Conservation (phyloP, 805 yeast genomes). For the Candida andamanensis region DNA sequence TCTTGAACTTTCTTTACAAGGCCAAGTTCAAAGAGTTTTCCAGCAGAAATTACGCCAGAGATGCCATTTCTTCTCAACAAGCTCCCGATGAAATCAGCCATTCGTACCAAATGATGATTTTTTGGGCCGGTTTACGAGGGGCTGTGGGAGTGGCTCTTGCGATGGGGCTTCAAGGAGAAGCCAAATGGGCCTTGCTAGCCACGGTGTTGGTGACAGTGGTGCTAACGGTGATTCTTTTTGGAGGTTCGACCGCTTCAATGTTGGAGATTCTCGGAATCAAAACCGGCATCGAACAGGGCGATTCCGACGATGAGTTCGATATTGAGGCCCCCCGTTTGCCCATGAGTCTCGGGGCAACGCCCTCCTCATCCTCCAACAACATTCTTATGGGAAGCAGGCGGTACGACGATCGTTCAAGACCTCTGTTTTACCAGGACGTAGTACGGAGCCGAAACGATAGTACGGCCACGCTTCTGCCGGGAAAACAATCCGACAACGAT, state of each 20-base stretch:
- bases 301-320: constrained; percentile 92
- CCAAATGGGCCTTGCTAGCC: constrained; percentile 81
- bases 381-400: constrained; percentile 16
- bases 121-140: constrained; percentile 99
- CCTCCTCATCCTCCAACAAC: constrained; percentile 10
- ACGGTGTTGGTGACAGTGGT: constrained; percentile 97
- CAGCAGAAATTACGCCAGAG: constrained; percentile 20
- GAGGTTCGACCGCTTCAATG: constrained; percentile 99
- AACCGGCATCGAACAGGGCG: constrained; percentile 78
- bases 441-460: constrained; percentile 28
- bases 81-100: constrained; percentile 88
- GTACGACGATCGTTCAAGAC: constrained; percentile 19
- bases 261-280: constrained; percentile 88
- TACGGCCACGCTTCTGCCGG: constrained; percentile 15
- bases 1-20: constrained; percentile 75
- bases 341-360: constrained; percentile 9
- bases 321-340: constrained; percentile 63
- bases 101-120: constrained; percentile 96
- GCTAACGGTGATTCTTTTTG: constrained; percentile 89
- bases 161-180: constrained; percentile 94
- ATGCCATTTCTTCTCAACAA: constrained; percentile 38
- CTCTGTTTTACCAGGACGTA: no score
- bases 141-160: constrained; percentile 99
- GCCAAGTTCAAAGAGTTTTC: constrained; percentile 45
- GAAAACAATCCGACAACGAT: constrained; percentile 15